A percentile compares a stretch with the other conserved stretches of the same genome.
These are phyloP conservation scores for Xerocomellus chrysenteron DNA, from an alignment of 768 basidiomycete genomes.

Conservation along the genomic window DNA sequence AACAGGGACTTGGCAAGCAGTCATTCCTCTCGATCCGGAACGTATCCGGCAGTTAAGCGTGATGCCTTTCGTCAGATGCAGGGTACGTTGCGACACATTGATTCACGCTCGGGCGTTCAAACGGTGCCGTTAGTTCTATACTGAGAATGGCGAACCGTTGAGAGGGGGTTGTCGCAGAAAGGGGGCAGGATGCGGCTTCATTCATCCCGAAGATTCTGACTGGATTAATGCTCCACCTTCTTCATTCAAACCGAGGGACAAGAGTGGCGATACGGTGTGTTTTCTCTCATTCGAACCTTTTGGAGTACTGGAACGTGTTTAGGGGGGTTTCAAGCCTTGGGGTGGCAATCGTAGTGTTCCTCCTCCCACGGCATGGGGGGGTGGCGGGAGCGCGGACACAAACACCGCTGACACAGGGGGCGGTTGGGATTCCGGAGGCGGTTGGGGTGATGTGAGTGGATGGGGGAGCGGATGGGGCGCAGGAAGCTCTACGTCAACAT, in stretches of 20 bases:
- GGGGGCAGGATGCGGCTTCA: constrained; percentile 25
- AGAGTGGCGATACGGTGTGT: constrained; percentile 20
- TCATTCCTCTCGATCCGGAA: neutral
- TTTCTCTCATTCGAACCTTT: neutral
- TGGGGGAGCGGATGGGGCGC: constrained; percentile 7
- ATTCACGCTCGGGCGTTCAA: constrained; percentile 5
- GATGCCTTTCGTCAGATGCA: constrained; percentile 27
- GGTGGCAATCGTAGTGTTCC: neutral
- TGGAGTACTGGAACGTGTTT: neutral
- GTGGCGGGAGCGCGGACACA: neutral
- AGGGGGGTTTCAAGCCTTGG: constrained; percentile 13
- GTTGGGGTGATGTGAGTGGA: neutral
- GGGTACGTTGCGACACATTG: constrained; percentile 15
- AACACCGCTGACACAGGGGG: neutral
- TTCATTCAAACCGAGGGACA: constrained; percentile 9
- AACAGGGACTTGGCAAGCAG: neutral
- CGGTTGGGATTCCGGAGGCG: constrained; percentile 1
- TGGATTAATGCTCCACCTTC: constrained; percentile 23
- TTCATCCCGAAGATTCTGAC: constrained; percentile 30
- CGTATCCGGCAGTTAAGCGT: constrained; percentile 1
- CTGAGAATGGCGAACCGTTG: constrained; percentile 28
- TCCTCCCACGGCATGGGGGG: neutral
- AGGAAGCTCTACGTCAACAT: neutral
- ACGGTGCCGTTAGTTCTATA: constrained; percentile 25
- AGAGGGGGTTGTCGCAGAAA: constrained; percentile 27